Conservation (phyloP, 306 rosid genomes). For the Senna tora region DNA sequence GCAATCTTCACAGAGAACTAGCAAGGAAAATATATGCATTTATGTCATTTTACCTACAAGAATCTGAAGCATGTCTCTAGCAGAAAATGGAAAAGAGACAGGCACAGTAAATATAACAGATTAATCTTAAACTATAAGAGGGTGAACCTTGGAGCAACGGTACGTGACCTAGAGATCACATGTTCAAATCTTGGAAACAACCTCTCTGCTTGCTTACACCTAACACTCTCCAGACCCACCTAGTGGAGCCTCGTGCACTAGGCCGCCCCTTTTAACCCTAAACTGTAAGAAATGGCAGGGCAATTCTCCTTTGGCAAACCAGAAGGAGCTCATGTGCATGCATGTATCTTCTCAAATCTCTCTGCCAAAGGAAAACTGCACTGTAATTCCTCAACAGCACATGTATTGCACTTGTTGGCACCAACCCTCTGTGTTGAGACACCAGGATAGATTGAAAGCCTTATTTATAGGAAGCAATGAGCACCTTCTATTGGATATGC, state of each 20-base stretch:
- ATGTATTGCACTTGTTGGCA: not conserved
- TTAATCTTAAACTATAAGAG: constrained; percentile 26
- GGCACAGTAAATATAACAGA: not conserved
- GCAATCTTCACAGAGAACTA: not conserved
- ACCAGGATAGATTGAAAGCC: not conserved
- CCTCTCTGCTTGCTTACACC: too few species aligned
- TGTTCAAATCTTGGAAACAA: too few species aligned
- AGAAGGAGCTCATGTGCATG: constrained; percentile 9
- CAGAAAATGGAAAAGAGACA: constrained; percentile 15
- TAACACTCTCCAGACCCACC: too few species aligned
- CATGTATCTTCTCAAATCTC: constrained; percentile 10
- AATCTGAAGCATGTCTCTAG: constrained; percentile 10
- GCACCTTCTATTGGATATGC: constrained; percentile 49
- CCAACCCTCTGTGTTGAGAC: not conserved
- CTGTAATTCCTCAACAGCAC: constrained; percentile 61
- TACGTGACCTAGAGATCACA: too few species aligned
- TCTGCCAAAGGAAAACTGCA: constrained; percentile 64
- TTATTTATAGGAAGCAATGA: constrained; percentile 32
- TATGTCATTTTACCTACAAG: not conserved
- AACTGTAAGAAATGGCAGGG: constrained; percentile 56
- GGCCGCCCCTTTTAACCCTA: too few species aligned
- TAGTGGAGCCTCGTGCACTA: too few species aligned
- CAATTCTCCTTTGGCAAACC: constrained; percentile 77
- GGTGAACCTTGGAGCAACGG: too few species aligned
- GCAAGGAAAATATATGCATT: not conserved